A percentile compares a stretch with the other conserved stretches of the same genome.
phyloP scores from a whole-genome alignment of 2,329 filamentous ascomycete species.

The Colletotrichum sp. region DNA sequence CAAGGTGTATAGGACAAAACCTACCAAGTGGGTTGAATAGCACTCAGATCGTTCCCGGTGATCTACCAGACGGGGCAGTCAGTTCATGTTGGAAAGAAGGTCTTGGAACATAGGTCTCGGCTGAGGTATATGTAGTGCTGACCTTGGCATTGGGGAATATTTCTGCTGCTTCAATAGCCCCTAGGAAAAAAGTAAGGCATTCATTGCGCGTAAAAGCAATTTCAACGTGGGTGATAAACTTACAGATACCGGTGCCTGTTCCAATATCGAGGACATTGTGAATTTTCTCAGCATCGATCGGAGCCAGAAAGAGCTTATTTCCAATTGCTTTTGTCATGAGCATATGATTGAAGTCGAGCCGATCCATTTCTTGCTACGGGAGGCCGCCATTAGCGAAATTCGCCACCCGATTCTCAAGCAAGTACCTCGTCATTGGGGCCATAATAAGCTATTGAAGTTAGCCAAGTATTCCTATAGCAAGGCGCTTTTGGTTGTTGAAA shows the following conservation, averaged over 20 bases:
- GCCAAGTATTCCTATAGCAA: not conserved
- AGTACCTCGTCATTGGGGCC: conserved; percentile 40
- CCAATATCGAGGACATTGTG: not conserved
- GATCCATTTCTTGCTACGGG: not conserved
- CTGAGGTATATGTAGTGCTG: accelerated
- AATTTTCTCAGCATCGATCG: not conserved
- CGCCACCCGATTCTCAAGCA: accelerated
- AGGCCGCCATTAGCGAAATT: not conserved
- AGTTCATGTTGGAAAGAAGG: not conserved
- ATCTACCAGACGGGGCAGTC: not conserved
- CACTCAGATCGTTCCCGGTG: not conserved
- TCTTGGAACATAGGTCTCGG: not conserved
- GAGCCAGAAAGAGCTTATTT: not conserved
- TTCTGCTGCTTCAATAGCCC: not conserved
- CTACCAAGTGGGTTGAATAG: not conserved
- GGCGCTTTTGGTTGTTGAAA: accelerated
- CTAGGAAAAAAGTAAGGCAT: not conserved
- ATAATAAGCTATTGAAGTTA: conserved; percentile 18
- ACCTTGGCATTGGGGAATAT: not conserved
- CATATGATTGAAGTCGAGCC: not conserved
- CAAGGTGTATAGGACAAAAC: not conserved
- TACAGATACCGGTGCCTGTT: not conserved
- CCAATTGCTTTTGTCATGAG: not conserved
- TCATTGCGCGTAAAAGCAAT: not conserved
- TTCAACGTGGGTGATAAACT: not conserved